Evolutionary conservation across 352 stramenopile genomes (phyloP), one percentile per base, ranked within the genome.

Genomic region (Phytophthora podocarpi): DNA sequence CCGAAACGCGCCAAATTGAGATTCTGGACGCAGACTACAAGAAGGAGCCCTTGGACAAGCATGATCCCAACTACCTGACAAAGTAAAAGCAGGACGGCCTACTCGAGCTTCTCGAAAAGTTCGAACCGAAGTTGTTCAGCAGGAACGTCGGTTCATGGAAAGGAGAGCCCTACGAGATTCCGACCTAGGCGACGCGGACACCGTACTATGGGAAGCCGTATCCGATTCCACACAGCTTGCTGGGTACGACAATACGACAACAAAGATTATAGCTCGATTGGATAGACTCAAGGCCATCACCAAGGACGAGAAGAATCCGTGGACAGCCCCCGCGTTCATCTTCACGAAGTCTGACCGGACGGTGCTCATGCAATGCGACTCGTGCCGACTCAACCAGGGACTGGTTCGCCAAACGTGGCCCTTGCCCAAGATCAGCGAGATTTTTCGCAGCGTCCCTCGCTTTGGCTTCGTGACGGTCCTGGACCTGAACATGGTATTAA

Each of bases 401-500:
- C 35, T 47, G 4, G 5, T 13, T n/a, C 42, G 27, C 5, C 42
- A 37, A 4, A 12, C 42, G 12, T 50, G 42, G 42, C 42, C 27
- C 5, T 24, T 50, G 27, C 42, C 27, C 11, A 50, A 50, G 26
- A 37, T 50, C 42, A 50, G 24, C n/a, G 24, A 50, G 13, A 11
- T 50, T 2, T 37, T 37, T 5, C 42, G 27, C 23, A 37, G 42
- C 23, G n/a, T 50, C 4, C 24, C 27, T 2, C 42, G 15, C 4
- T 50, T 35, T 24, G 42, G 20, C 11, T 58, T 39, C 35, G 49
- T 58, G 10, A 47, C 49, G 24, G 24, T 42, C 3, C 4, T 58
- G 26, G 49, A 58, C 26, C 26, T 58, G 2, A 58, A 58, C 24
- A 58, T 58, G 49, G 49, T 47, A 58, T 24, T 58, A 58, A 10